Percentiles rank a stretch among this genome's conserved stretches.
Conservation (phyloP, 1,284 basidiomycete species). For the Apiotrichum domesticum region DNA sequence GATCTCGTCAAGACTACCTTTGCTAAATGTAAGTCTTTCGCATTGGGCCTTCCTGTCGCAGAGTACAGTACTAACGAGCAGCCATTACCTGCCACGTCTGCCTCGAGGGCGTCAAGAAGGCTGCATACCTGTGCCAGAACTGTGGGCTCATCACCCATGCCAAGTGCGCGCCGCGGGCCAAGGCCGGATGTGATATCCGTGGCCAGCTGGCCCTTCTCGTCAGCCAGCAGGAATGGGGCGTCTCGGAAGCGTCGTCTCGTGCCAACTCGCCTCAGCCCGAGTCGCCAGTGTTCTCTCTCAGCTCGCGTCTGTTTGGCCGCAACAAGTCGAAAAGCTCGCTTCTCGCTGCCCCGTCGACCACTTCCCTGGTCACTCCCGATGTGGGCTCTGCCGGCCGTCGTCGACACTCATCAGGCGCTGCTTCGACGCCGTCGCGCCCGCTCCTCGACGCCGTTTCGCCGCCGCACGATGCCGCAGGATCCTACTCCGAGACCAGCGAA, state of each 20-base stretch:
- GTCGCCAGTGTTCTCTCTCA: neutral
- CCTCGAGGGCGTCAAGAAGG: slow-evolving; percentile 70
- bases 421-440: slow-evolving; percentile 1
- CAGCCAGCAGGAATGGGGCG: slow-evolving; percentile 23
- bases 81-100: slow-evolving; percentile 85
- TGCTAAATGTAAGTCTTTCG: slow-evolving; percentile 65
- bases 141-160: slow-evolving; percentile 84
- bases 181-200: slow-evolving; percentile 69
- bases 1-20: slow-evolving; percentile 87
- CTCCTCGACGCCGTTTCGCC: neutral
- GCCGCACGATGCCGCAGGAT: slow-evolving; percentile 1
- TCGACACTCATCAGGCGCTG: slow-evolving; percentile 5
- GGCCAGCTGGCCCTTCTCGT: slow-evolving; percentile 32
- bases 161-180: slow-evolving; percentile 66
- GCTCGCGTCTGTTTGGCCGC: slow-evolving; percentile 12
- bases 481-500: slow-evolving; percentile 13
- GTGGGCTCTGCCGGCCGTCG: neutral
- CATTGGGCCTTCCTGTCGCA: too few species aligned
- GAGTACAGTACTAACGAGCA: slow-evolving; percentile 34
- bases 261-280: slow-evolving; percentile 5
- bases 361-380: slow-evolving; percentile 8
- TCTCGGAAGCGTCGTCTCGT: neutral
- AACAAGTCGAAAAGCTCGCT: slow-evolving; percentile 11
- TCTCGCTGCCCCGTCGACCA: slow-evolving; percentile 5
- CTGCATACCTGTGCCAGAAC: slow-evolving; percentile 77